Base-by-base conservation (phyloP, 2,329 filamentous ascomycete genomes). In the Trichoderma sp. region DNA sequence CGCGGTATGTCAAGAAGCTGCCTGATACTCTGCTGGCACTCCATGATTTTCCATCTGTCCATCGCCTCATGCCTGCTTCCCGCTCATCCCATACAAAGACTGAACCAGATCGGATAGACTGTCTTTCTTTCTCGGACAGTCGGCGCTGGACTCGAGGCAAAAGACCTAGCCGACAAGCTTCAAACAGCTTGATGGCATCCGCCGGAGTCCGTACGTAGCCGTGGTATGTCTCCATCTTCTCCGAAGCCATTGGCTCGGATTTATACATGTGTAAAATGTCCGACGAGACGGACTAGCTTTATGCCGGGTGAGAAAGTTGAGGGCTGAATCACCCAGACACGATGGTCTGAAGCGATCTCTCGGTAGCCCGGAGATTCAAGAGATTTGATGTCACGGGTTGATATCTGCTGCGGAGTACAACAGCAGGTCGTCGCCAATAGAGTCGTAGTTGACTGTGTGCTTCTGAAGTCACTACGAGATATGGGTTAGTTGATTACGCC, bases 71-170 rank as follows among this genome's bases (percentile, higher is more conserved):
- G 72, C 95, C 95, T 12, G 95, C 95, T 83, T 99, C 95, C 73
- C 94, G 86, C 83, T 99, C 95, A 79, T 99, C 95, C 95, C 95
- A 99, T n/a, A 99, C 95, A 75, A 98, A 99, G 4, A 99, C 94
- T 0, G 95, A 99, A 52, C 95, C 95, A 1, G 94, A 97, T 76
- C 93, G 90, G 78, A 99, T 99, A 4, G 93, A 93, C 77, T 97
- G 94, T 70, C 95, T 88, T 81, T 99, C 95, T 81, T 98, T 98
- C 80, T 99, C 95, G 3, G 95, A 98, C 69, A 97, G 82, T 74
- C 95, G 87, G 73, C 95, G 87, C 82, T 98, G 95, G 6, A 99
- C 95, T 72, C 95, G 89, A 34, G 95, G 95, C 57, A 98, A 83
- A 58, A 97, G 84, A 65, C 95, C 95, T 54, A 97, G 84, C 71